These are phyloP conservation scores for Torulaspora delbrueckii DNA, from an alignment of 805 yeast species.

Conservation along the genomic window DNA sequence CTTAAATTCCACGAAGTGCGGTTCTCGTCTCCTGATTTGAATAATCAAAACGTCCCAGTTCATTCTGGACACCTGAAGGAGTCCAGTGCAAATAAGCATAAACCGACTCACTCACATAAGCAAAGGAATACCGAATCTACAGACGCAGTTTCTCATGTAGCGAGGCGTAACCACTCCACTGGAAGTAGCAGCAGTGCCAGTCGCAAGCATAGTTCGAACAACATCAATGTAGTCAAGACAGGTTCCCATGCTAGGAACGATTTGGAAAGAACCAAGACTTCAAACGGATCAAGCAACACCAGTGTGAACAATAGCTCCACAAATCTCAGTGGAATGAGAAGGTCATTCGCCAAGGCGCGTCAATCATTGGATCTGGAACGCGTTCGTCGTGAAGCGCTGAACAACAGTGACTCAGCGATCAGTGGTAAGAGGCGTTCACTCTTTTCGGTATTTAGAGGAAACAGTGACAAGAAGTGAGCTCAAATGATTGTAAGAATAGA, in stretches of 20 bases:
- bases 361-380: conserved; percentile 31
- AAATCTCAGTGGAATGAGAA: conserved; percentile 13
- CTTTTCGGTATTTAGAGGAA: conserved; percentile 29
- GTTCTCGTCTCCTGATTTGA: conserved; percentile 19
- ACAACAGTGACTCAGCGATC: conserved; percentile 10
- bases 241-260: conserved; percentile 10
- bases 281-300: conserved; percentile 15
- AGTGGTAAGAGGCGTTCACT: conserved; percentile 26
- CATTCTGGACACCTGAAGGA: conserved; percentile 1
- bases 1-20: conserved; percentile 25
- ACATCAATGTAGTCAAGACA: neutral
- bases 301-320: conserved; percentile 14
- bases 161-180: conserved; percentile 6
- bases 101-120: neutral
- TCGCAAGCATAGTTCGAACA: conserved; percentile 12
- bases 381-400: conserved; percentile 24
- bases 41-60: neutral
- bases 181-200: conserved; percentile 3
- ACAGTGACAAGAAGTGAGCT: conserved; percentile 18
- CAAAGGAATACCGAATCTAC: neutral
- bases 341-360: conserved; percentile 26
- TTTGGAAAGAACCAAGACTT: conserved; percentile 15
- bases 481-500: neutral
- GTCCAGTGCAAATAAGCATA: conserved; percentile 1
- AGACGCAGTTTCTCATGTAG: conserved; percentile 1